phyloP scores from a whole-genome alignment of 2,329 filamentous ascomycete species.

The Immersiporthe knoxdaviesiana region DNA sequence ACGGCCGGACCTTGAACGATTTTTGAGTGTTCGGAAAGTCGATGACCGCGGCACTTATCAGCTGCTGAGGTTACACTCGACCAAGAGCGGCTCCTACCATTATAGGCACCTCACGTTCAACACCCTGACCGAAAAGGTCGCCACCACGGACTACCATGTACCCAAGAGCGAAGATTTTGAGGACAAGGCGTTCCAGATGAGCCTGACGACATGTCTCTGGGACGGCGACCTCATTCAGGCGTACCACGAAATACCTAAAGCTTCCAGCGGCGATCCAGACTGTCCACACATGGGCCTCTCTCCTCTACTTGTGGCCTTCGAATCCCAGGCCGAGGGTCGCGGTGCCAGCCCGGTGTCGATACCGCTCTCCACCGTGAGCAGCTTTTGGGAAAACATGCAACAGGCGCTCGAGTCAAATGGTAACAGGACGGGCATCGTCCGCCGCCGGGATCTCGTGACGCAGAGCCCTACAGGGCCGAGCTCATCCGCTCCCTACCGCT shows the following conservation, averaged over 20 bases:
- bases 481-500: neutral
- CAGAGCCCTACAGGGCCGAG: neutral
- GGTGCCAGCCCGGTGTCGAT: neutral
- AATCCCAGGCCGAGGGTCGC: neutral
- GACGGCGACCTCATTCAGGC: neutral
- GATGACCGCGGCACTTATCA: slow-evolving; percentile 20
- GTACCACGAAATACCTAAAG: neutral
- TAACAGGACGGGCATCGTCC: neutral
- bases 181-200: neutral
- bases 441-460: neutral
- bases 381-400: neutral
- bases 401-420: no score
- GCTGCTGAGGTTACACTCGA: neutral
- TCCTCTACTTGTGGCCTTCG: neutral
- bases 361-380: no score
- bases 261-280: no score
- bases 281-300: no score
- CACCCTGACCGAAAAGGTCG: slow-evolving; percentile 7
- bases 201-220: neutral
- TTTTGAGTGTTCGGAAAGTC: neutral
- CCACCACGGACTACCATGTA: neutral
- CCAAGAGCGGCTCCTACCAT: neutral
- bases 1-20: neutral
- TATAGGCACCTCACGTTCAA: slow-evolving; percentile 14
- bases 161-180: neutral